A percentile compares a stretch with the other conserved stretches of the same genome.
Evolutionary conservation across 768 basidiomycete genomes (phyloP).

Genomic region (Russula brevipes): DNA sequence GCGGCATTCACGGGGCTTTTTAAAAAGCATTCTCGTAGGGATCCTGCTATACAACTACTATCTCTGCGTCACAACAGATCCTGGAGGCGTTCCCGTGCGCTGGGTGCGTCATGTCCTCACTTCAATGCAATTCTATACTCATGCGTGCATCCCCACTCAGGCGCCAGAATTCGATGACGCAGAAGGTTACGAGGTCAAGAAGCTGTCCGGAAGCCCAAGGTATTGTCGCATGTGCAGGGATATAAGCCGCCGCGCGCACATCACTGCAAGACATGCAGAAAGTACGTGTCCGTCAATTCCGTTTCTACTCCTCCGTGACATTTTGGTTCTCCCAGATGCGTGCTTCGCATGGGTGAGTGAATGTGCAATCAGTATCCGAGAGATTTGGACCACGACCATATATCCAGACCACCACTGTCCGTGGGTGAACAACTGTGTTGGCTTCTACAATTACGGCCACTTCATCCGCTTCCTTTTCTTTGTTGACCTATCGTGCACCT

Average conservation of each 20-base stretch:
- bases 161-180: constrained; percentile 60
- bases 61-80: constrained; percentile 75
- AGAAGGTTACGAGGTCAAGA: constrained; percentile 88
- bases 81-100: constrained; percentile 69
- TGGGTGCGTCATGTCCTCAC: constrained; percentile 53
- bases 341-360: constrained; percentile 80
- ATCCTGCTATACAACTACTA: constrained; percentile 87
- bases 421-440: constrained; percentile 94
- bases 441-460: constrained; percentile 84
- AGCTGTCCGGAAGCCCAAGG: constrained; percentile 72
- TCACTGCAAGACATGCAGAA: constrained; percentile 86
- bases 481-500: constrained; percentile 84
- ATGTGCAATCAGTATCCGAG: neutral
- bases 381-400: neutral
- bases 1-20: constrained; percentile 16
- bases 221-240: constrained; percentile 82
- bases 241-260: constrained; percentile 89
- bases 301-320: neutral
- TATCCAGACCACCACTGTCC: constrained; percentile 81
- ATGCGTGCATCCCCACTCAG: constrained; percentile 36
- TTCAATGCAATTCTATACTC: neutral
- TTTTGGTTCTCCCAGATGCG: constrained; percentile 45
- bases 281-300: constrained; percentile 40
- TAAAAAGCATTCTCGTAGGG: constrained; percentile 59
- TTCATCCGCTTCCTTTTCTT: constrained; percentile 90